Conservation (phyloP, 2,329 filamentous ascomycete species). For the Metarhizium anisopliae region DNA sequence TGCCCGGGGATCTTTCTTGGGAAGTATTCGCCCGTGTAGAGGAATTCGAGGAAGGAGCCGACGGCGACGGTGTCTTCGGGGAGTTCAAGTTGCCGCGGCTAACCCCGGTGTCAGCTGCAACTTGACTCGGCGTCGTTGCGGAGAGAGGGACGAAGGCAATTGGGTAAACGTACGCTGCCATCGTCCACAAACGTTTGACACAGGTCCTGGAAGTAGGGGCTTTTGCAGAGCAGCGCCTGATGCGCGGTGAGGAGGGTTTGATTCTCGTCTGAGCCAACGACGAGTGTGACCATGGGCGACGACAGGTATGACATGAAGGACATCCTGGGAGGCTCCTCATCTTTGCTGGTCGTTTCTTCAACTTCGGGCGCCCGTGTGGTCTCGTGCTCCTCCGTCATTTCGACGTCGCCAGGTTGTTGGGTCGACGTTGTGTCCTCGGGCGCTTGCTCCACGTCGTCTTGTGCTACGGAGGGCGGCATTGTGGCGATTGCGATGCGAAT, state of each 20-base stretch:
- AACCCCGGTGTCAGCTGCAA: not conserved
- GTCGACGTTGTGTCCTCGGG: slow-evolving; percentile 10
- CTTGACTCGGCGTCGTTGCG: not conserved
- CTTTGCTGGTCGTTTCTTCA: slow-evolving; percentile 17
- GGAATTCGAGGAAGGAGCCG: slow-evolving; percentile 31
- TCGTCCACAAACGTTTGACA: slow-evolving; percentile 54
- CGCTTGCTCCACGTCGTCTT: slow-evolving; percentile 12
- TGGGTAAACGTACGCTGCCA: slow-evolving; percentile 42
- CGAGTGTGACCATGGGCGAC: slow-evolving; percentile 59
- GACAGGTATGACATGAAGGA: slow-evolving; percentile 52
- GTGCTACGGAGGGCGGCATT: not conserved
- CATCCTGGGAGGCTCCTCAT: slow-evolving; percentile 26
- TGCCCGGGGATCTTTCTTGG: slow-evolving; percentile 56
- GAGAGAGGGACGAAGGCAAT: not conserved
- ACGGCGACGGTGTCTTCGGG: slow-evolving; percentile 26
- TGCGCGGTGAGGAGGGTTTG: slow-evolving; percentile 66
- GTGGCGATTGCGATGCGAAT: not conserved
- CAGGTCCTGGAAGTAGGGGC: slow-evolving; percentile 62
- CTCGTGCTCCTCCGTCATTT: slow-evolving; percentile 26
- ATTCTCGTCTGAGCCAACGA: slow-evolving; percentile 50
- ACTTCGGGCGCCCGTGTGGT: slow-evolving; percentile 16
- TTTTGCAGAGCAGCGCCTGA: slow-evolving; percentile 64
- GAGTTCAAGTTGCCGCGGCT: slow-evolving; percentile 61
- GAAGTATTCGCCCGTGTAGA: slow-evolving; percentile 52
- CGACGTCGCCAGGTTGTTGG: slow-evolving; percentile 25